phyloP scores from a whole-genome alignment of 2,329 filamentous ascomycete species.

The Hortaea sp. region DNA sequence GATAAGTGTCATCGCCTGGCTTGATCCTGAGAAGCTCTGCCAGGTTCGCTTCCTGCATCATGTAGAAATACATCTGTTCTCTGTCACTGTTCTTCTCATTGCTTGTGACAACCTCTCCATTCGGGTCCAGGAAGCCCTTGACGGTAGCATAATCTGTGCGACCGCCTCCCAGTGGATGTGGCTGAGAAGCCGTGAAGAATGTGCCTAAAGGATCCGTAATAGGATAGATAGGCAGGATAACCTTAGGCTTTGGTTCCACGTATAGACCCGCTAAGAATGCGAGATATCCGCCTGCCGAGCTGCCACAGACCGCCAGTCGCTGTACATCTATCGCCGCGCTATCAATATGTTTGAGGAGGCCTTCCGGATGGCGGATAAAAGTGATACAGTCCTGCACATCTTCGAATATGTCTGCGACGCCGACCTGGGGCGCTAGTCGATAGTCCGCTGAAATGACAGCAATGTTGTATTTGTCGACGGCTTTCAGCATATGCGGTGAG shows the following conservation, averaged over 20 bases:
- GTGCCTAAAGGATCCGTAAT: constrained; percentile 23
- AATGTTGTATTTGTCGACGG: constrained; percentile 14
- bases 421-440: constrained; percentile 23
- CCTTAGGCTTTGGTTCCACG: constrained; percentile 21
- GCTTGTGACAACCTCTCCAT: constrained; percentile 14
- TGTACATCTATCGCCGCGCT: constrained; percentile 9
- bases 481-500: constrained; percentile 18
- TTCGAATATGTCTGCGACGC: constrained; percentile 20
- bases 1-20: constrained; percentile 13
- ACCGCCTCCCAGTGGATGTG: constrained; percentile 11
- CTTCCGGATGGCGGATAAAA: constrained; percentile 14
- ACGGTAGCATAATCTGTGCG: constrained; percentile 9
- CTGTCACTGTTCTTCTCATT: constrained; percentile 9
- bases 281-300: constrained; percentile 22
- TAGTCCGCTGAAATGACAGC: constrained; percentile 24
- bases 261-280: constrained; percentile 22
- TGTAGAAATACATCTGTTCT: constrained; percentile 17
- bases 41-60: constrained; percentile 19
- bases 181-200: constrained; percentile 22
- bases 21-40: constrained; percentile 15
- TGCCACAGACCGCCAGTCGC: constrained; percentile 20
- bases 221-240: constrained; percentile 23
- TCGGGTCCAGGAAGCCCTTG: constrained; percentile 13
- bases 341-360: constrained; percentile 8
- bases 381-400: constrained; percentile 20